Conservation (phyloP, 2,329 filamentous ascomycete genomes). For the Cladophialophora yegresii region DNA sequence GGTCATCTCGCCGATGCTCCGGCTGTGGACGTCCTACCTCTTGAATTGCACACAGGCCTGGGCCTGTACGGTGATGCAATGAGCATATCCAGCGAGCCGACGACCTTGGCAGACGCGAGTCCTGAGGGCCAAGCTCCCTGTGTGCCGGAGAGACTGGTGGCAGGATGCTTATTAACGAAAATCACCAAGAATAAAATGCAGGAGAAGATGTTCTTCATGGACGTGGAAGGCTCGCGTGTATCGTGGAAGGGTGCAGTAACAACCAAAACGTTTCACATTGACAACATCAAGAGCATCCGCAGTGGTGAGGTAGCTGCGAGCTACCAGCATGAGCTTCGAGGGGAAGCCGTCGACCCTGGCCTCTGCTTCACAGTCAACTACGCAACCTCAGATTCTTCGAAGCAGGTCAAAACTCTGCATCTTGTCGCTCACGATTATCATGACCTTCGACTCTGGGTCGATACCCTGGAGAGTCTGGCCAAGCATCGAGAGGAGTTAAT, state of each 20-base stretch:
- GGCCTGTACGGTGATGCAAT: constrained; percentile 44
- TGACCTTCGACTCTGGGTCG: constrained; percentile 76
- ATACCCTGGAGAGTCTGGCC: constrained; percentile 78
- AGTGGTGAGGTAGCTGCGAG: constrained; percentile 81
- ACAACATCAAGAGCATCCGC: constrained; percentile 90
- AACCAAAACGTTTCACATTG: constrained; percentile 85
- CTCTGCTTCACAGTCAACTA: constrained; percentile 92
- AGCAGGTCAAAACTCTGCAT: constrained; percentile 77
- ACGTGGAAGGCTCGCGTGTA: constrained; percentile 81
- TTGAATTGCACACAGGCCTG: constrained; percentile 26
- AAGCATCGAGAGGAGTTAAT: constrained; percentile 87
- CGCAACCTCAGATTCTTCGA: constrained; percentile 72
- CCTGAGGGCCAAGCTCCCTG: constrained; percentile 60
- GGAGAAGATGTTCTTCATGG: constrained; percentile 73
- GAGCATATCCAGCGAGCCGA: constrained; percentile 44
- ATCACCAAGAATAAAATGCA: constrained; percentile 80
- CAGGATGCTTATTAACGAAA: constrained; percentile 77
- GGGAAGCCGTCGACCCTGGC: constrained; percentile 66
- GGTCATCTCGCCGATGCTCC: constrained; percentile 18
- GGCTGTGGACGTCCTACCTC: constrained; percentile 24
- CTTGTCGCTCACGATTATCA: constrained; percentile 75
- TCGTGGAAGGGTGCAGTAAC: constrained; percentile 80
- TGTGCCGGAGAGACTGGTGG: constrained; percentile 73
- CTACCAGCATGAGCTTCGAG: constrained; percentile 79
- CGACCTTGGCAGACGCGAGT: constrained; percentile 41